Evolutionary conservation across 148 eudicot species (phyloP).

Genomic region (Arbutus unedo): DNA sequence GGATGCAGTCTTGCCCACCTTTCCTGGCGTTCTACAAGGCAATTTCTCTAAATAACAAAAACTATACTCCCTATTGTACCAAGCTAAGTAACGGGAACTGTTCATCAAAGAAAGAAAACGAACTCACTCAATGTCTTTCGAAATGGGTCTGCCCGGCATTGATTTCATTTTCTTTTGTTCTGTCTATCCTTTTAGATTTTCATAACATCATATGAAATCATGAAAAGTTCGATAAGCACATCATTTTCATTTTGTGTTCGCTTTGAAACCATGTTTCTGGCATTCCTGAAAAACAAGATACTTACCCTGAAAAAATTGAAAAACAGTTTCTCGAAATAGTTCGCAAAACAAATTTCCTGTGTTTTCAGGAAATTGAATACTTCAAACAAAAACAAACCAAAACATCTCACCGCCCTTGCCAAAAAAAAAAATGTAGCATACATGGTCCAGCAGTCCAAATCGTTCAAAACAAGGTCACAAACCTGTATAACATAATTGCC

Average conservation of each 20-base stretch:
- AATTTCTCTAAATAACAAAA: background rate
- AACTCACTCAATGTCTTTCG: background rate
- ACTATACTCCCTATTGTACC: constrained; percentile 2
- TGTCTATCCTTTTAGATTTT: no score
- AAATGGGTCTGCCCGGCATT: no score
- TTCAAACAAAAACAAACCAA: background rate
- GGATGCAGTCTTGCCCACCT: background rate
- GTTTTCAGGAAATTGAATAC: background rate
- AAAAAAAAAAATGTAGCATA: background rate
- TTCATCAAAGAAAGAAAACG: background rate
- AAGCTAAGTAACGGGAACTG: background rate
- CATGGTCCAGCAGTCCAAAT: background rate
- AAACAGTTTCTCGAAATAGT: background rate
- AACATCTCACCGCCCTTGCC: background rate
- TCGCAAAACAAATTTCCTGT: background rate
- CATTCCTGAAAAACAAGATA: background rate
- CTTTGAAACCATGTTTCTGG: no score
- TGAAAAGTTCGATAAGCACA: no score
- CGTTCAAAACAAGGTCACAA: constrained; percentile 18
- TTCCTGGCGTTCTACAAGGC: background rate
- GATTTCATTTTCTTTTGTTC: no score
- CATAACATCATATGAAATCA: no score
- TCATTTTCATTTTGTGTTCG: no score
- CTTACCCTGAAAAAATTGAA: background rate
- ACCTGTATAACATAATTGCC: constrained; percentile 99